phyloP scores from a whole-genome alignment of 371 early-diverging fungal genomes.

The Apophysomyces trapeziformis region DNA sequence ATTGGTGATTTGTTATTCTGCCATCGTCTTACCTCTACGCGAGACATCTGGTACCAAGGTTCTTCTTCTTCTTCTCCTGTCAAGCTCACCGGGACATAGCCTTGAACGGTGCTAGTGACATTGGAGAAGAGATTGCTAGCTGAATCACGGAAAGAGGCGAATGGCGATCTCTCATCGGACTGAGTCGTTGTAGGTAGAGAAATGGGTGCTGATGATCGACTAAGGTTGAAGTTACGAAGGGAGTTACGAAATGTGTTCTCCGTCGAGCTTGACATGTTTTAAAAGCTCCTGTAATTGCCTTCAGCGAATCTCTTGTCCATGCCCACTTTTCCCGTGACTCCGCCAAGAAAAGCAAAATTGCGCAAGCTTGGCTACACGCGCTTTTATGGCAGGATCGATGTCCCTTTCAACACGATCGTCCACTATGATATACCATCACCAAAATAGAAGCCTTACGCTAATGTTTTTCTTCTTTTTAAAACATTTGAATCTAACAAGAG shows the following conservation, averaged over 20 bases:
- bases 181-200: slow-evolving; percentile 25
- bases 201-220: slow-evolving; percentile 30
- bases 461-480: no score
- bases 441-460: no score
- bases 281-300: neutral
- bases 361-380: no score
- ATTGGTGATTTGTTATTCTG: neutral
- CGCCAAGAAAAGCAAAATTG: no score
- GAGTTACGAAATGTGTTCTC: slow-evolving; percentile 48
- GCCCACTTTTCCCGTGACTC: no score
- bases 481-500: no score
- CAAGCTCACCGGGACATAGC: slow-evolving; percentile 44
- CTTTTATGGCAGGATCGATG: no score
- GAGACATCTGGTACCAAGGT: slow-evolving; percentile 57
- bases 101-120: slow-evolving; percentile 47
- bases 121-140: slow-evolving; percentile 46
- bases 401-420: no score
- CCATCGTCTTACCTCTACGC: slow-evolving; percentile 41
- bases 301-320: neutral
- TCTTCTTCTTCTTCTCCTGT: slow-evolving; percentile 47
- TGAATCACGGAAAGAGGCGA: slow-evolving; percentile 41
- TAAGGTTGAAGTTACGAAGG: slow-evolving; percentile 44
- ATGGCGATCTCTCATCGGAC: slow-evolving; percentile 17
- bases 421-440: no score
- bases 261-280: slow-evolving; percentile 20